Evolutionary conservation across 108 stramenopile species (phyloP), one percentile per base, ranked within the genome.

Genomic region (Nannochloropsis gaditana): DNA sequence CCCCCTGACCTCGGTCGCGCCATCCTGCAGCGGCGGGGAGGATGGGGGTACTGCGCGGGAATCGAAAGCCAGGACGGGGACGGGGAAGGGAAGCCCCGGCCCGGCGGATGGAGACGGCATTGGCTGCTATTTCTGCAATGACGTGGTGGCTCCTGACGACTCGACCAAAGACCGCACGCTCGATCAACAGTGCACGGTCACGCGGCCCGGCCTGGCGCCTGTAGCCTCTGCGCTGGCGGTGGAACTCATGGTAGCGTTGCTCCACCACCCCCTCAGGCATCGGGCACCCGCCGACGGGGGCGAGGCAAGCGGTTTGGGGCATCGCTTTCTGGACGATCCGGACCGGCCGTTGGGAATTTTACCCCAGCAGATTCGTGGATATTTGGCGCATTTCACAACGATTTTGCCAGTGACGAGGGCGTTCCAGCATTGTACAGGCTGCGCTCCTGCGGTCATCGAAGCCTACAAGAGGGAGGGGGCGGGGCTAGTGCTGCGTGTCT

Each of bases 91-190:
- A 10, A 50, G 83, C 84, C 9, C 83, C 50, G 11, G 45, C 42
- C 31, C 43, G 43, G 79, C 79, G 85, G 89, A 86, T 45, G 83
- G 31, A 1, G 82, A 89, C 59, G 85, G 94, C 41, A 89, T 98
- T 9, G 99, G 99, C 11, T 99, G 98, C 85, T 99, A 99, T 86
- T 99, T 99, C 91, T 99, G 99, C 93, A 95, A 92, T 83, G 98
- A 99, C 91, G 93, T 99, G 15, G 97, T 97, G 3, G 97, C 97
- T 42, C 97, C 99, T 8, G 95, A 93, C 81, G 96, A 99, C 89
- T 96, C 95, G 44, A 94, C 92, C 50, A 93, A 93, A 31, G 96
- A 97, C 90, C 93, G 97, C 9, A 99, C 99, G 9, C 85, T 99
- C 73, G 99, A 99, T 87, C 97, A 99, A 89, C 98, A 99, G 90